A percentile compares a stretch with the other conserved stretches of the same genome.
phyloP scores from a whole-genome alignment of 768 basidiomycete genomes.

The Macrolepiota fuliginosa region DNA sequence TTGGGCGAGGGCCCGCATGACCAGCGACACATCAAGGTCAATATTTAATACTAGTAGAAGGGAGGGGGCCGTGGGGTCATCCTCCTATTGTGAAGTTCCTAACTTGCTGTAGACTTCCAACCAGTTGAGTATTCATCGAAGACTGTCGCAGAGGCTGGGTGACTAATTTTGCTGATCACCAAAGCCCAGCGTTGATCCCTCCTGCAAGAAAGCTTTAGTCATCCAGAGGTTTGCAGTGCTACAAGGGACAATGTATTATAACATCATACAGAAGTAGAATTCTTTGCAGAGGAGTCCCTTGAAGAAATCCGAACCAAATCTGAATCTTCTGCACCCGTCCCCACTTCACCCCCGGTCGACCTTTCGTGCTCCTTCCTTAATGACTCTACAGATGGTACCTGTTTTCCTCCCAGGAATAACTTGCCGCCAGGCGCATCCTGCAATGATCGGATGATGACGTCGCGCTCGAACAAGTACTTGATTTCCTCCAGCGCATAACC shows the following conservation, averaged over 20 bases:
- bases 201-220: too few species aligned
- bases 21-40: too few species aligned
- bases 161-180: too few species aligned
- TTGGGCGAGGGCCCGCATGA: too few species aligned
- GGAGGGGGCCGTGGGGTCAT: too few species aligned
- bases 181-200: too few species aligned
- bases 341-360: not conserved
- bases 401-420: conserved; percentile 28
- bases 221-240: not conserved
- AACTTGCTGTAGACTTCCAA: too few species aligned
- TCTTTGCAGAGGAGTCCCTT: not conserved
- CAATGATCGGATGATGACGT: conserved; percentile 32
- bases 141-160: too few species aligned
- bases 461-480: conserved; percentile 39
- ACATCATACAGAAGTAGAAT: not conserved
- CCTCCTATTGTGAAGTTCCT: too few species aligned
- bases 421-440: conserved; percentile 40
- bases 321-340: not conserved
- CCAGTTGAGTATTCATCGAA: too few species aligned
- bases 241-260: not conserved
- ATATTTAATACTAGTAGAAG: too few species aligned
- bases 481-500: conserved; percentile 47
- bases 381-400: conserved; percentile 23
- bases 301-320: not conserved
- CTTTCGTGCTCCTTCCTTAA: conserved; percentile 12